Evolutionary conservation across 2,329 filamentous ascomycete genomes (phyloP).

Genomic region (Penicillium sp.): DNA sequence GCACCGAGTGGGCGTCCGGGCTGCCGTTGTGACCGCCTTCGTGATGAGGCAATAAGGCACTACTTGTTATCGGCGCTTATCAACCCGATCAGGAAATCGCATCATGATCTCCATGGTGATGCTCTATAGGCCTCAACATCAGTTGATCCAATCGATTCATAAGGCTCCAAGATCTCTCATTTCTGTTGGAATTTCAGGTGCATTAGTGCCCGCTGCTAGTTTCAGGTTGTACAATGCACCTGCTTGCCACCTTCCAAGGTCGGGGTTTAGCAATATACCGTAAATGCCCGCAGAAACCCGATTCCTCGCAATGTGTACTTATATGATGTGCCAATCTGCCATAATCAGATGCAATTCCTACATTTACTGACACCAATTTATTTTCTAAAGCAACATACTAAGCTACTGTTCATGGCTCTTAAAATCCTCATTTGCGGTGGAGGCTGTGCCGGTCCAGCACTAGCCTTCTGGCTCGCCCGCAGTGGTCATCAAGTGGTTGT

Average conservation of each 20-base stretch:
- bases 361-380: too few species aligned
- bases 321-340: neutral
- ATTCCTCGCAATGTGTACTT: neutral
- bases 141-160: neutral
- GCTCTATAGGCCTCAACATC: neutral
- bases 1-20: neutral
- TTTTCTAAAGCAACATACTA: neutral
- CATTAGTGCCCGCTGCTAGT: too few species aligned
- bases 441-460: slow-evolving; percentile 43
- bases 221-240: neutral
- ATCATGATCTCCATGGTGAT: neutral
- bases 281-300: neutral
- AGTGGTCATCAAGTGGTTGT: slow-evolving; percentile 39
- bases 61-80: neutral
- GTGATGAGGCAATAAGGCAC: neutral
- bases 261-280: slow-evolving; percentile 1
- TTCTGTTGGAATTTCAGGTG: too few species aligned
- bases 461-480: slow-evolving; percentile 52
- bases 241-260: neutral
- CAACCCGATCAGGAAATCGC: neutral
- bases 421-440: slow-evolving; percentile 51
- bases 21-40: slow-evolving; percentile 11
- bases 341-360: neutral
- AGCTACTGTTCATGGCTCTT: slow-evolving; percentile 21
- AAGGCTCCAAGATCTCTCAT: too few species aligned